A percentile compares a stretch with the other conserved stretches of the same genome.
Conservation (phyloP, 1,139 yeast genomes). For the Ogataea hybrid region DNA sequence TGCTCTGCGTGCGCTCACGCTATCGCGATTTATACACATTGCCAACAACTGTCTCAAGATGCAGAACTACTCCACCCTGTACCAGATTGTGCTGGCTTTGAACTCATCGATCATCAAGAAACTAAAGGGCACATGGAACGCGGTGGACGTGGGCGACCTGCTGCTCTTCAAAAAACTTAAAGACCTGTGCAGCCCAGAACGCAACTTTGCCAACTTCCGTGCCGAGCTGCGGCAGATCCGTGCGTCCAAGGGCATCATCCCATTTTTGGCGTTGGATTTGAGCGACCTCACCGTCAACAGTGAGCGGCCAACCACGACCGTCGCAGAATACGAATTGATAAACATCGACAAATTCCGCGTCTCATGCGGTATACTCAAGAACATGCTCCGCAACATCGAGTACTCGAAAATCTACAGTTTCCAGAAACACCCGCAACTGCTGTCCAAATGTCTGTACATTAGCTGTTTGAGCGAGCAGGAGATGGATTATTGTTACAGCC, state of each 20-base stretch:
- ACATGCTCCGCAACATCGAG: slow-evolving; percentile 77
- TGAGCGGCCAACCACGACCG: slow-evolving; percentile 52
- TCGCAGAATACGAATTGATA: slow-evolving; percentile 44
- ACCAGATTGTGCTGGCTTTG: slow-evolving; percentile 83
- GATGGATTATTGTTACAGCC: slow-evolving; percentile 46
- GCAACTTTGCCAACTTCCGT: slow-evolving; percentile 66
- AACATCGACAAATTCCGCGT: slow-evolving; percentile 79
- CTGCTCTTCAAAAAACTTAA: slow-evolving; percentile 52
- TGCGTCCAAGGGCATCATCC: slow-evolving; percentile 72
- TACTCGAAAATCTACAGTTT: slow-evolving; percentile 69
- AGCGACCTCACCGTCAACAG: slow-evolving; percentile 82
- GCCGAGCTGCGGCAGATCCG: slow-evolving; percentile 57
- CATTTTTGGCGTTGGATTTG: slow-evolving; percentile 82
- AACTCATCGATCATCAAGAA: slow-evolving; percentile 66
- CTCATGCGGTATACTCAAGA: slow-evolving; percentile 75
- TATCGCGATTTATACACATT: slow-evolving; percentile 79
- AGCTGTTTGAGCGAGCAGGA: slow-evolving; percentile 76
- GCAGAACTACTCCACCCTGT: slow-evolving; percentile 82
- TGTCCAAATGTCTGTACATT: slow-evolving; percentile 82
- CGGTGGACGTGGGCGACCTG: slow-evolving; percentile 49
- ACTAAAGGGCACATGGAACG: slow-evolving; percentile 73
- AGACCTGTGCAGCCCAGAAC: slow-evolving; percentile 60
- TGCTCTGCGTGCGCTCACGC: slow-evolving; percentile 59
- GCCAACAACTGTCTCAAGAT: slow-evolving; percentile 69
- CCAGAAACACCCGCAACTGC: slow-evolving; percentile 52